Percentiles rank a stretch among this genome's conserved stretches.
Evolutionary conservation across 139 green algal species (phyloP).

Genomic region (Chlamydomonas urium): DNA sequence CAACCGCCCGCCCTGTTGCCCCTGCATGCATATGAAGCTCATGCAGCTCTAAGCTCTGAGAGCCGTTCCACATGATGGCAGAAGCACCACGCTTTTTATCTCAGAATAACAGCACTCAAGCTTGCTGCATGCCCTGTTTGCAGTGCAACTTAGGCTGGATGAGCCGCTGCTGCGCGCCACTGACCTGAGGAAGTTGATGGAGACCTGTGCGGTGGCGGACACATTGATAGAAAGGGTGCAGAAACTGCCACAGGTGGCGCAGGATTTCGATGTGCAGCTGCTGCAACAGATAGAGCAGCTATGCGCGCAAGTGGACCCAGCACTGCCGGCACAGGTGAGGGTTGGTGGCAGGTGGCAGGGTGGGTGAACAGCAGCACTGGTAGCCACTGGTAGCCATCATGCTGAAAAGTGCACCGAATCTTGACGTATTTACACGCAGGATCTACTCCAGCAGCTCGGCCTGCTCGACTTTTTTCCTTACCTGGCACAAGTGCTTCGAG

Average conservation of each 20-base stretch:
- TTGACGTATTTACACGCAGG: too few relatives aligned
- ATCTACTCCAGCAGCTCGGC: slow-evolving; percentile 39
- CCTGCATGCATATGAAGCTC: too few relatives aligned
- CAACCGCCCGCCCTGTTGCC: too few relatives aligned
- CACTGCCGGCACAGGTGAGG: slow-evolving; percentile 29
- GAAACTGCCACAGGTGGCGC: slow-evolving; percentile 18
- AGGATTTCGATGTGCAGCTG: slow-evolving; percentile 26
- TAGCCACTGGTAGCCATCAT: too few relatives aligned
- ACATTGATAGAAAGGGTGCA: slow-evolving; percentile 40
- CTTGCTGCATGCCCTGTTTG: too few relatives aligned
- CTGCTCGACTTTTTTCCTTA: slow-evolving; percentile 49
- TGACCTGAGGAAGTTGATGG: slow-evolving; percentile 28
- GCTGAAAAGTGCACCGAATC: too few relatives aligned
- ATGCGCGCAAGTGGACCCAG: slow-evolving; percentile 22
- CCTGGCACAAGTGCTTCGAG: slow-evolving; percentile 36
- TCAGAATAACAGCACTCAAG: too few relatives aligned
- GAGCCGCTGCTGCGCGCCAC: slow-evolving; percentile 25
- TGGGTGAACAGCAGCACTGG: too few relatives aligned
- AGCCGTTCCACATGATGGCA: too few relatives aligned
- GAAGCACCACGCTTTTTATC: too few relatives aligned
- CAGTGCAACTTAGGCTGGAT: slow-evolving; percentile 41
- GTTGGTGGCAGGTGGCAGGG: too few relatives aligned
- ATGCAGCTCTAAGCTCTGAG: too few relatives aligned
- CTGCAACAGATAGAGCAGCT: slow-evolving; percentile 37
- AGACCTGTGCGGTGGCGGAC: slow-evolving; percentile 35